Percentiles rank a stretch among this genome's conserved stretches.
phyloP scores from a whole-genome alignment of 331 rosid species.

The Cucumis variabilis region DNA sequence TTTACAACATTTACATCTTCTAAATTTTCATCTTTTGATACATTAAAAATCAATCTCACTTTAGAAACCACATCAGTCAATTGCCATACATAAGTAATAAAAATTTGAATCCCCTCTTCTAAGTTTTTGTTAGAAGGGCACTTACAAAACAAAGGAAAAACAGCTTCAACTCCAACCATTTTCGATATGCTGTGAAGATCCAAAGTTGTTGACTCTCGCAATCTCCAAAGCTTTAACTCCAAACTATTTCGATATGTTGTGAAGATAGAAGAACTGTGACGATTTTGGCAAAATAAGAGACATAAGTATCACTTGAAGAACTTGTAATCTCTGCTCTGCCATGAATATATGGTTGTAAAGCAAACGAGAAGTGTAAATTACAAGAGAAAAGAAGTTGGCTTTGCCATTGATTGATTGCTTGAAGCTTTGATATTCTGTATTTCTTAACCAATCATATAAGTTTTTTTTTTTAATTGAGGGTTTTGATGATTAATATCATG shows the following conservation, averaged over 20 bases:
- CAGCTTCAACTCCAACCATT: constrained; percentile 46
- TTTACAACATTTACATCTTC: constrained; percentile 44
- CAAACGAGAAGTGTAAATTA: too few relatives aligned
- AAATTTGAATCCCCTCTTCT: constrained; percentile 47
- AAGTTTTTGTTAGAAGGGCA: constrained; percentile 62
- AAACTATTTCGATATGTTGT: constrained; percentile 60
- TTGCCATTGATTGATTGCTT: constrained; percentile 15
- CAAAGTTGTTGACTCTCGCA: constrained; percentile 63
- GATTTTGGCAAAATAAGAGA: constrained; percentile 61
- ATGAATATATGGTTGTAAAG: background rate
- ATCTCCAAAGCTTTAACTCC: constrained; percentile 52
- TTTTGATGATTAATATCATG: background rate
- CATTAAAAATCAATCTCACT: constrained; percentile 60
- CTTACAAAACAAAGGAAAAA: constrained; percentile 67
- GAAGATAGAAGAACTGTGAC: constrained; percentile 47
- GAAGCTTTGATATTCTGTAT: background rate
- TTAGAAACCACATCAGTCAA: constrained; percentile 48
- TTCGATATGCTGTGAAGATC: constrained; percentile 20
- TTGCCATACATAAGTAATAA: constrained; percentile 73
- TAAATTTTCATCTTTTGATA: constrained; percentile 44
- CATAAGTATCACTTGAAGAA: constrained; percentile 62
- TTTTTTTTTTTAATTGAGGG: background rate
- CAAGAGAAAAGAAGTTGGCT: constrained; percentile 43
- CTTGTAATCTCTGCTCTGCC: constrained; percentile 34
- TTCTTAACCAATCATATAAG: background rate